Conservation (phyloP, 345 rosid genomes). For the Mangifera indica region DNA sequence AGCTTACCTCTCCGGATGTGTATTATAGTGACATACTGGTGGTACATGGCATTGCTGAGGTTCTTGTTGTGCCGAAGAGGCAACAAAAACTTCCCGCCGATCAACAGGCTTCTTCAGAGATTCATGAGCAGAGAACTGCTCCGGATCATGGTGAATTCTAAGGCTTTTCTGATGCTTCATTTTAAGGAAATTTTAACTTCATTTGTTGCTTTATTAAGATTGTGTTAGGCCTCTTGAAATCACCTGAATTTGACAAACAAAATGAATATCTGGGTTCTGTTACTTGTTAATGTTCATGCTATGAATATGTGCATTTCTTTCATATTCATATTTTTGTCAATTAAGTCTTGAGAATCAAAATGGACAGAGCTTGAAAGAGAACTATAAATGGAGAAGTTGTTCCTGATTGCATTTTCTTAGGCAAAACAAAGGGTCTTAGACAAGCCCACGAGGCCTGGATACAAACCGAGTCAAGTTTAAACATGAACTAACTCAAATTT, state of each 20-base stretch:
- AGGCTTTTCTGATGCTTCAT: not conserved
- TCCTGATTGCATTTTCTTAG: not conserved
- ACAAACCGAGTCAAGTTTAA: too few relatives aligned
- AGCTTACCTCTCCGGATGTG: constrained; percentile 27
- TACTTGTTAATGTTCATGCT: not conserved
- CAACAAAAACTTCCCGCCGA: not conserved
- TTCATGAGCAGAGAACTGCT: not conserved
- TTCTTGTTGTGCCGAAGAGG: constrained; percentile 18
- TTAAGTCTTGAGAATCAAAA: too few relatives aligned
- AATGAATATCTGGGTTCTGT: not conserved
- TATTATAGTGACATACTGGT: constrained; percentile 35
- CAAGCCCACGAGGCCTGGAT: too few relatives aligned
- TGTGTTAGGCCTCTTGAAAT: not conserved
- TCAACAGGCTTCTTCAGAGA: not conserved
- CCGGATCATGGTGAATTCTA: constrained; percentile 20
- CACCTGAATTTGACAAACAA: not conserved
- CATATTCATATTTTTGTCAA: not conserved
- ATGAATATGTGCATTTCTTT: too few relatives aligned
- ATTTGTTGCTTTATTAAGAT: too few relatives aligned
- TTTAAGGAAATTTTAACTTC: not conserved
- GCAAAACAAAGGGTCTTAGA: too few relatives aligned
- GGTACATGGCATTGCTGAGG: constrained; percentile 36
- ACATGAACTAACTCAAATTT: too few relatives aligned
- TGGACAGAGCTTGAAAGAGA: too few relatives aligned
- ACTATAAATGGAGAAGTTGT: too few relatives aligned